Percentiles rank a stretch among this genome's conserved stretches.
Evolutionary conservation across 2,329 filamentous ascomycete genomes (phyloP).

Genomic region (Aspergillus ochraceus): DNA sequence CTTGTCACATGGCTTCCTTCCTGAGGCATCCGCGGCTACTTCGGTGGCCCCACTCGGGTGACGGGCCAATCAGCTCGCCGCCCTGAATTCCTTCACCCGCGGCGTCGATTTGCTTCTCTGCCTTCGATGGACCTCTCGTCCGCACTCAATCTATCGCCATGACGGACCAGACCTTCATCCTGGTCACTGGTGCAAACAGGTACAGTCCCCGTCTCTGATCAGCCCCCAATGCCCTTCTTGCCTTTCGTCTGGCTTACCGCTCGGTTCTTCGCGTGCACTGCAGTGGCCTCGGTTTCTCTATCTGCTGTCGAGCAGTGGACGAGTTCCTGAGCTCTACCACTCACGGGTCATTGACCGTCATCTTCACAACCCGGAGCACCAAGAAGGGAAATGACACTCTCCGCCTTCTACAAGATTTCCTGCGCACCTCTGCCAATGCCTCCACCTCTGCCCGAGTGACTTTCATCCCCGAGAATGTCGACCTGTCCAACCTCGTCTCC

Average conservation of each 20-base stretch:
- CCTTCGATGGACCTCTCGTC: too few relatives aligned
- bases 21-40: background rate
- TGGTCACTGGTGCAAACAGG: constrained; percentile 88
- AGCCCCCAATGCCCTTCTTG: background rate
- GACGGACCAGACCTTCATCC: constrained; percentile 47
- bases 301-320: constrained; percentile 81
- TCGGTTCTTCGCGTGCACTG: constrained; percentile 8
- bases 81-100: background rate
- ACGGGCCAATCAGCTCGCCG: background rate
- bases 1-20: background rate
- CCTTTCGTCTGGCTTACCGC: constrained; percentile 8
- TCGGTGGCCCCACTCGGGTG: background rate
- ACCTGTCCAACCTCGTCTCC: constrained; percentile 57
- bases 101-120: background rate
- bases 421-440: constrained; percentile 48
- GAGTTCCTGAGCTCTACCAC: constrained; percentile 71
- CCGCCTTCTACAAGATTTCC: constrained; percentile 61
- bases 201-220: constrained; percentile 39
- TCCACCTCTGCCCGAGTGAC: constrained; percentile 45
- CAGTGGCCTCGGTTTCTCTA: constrained; percentile 85
- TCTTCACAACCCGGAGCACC: constrained; percentile 77
- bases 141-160: background rate
- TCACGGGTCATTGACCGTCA: constrained; percentile 70
- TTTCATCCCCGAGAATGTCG: constrained; percentile 58
- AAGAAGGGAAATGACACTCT: constrained; percentile 75